Conservation (phyloP, 148 eudicot genomes). For the Amaranthus palmeri region DNA sequence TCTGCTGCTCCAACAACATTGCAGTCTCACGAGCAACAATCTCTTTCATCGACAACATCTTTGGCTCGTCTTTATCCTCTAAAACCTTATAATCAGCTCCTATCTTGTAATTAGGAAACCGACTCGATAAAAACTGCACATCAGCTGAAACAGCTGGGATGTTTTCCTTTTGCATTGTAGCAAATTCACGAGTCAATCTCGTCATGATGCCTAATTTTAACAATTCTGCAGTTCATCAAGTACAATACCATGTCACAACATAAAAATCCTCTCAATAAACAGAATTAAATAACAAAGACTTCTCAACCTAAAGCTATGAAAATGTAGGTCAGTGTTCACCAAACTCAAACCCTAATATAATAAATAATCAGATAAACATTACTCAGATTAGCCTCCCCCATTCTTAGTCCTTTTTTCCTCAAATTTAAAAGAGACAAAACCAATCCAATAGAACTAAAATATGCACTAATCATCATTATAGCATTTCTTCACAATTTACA, state of each 20-base stretch:
- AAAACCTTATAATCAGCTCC: slow-evolving; percentile 79
- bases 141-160: slow-evolving; percentile 45
- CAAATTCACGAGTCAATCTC: slow-evolving; percentile 73
- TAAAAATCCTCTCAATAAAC: slow-evolving; percentile 25
- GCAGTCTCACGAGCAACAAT: slow-evolving; percentile 89
- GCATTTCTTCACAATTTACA: neutral
- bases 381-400: slow-evolving; percentile 7
- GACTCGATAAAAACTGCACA: slow-evolving; percentile 70
- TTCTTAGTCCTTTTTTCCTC: neutral
- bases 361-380: slow-evolving; percentile 16
- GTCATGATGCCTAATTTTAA: slow-evolving; percentile 52
- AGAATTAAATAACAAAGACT: slow-evolving; percentile 23
- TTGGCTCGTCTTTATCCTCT: slow-evolving; percentile 61
- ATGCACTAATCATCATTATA: neutral
- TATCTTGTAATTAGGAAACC: slow-evolving; percentile 84
- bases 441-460: neutral
- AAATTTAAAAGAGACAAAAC: neutral
- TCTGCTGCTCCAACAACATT: slow-evolving; percentile 82
- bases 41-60: slow-evolving; percentile 69
- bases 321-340: slow-evolving; percentile 28
- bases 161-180: slow-evolving; percentile 71
- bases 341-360: slow-evolving; percentile 25
- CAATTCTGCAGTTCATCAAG: slow-evolving; percentile 17
- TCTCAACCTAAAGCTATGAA: slow-evolving; percentile 21
- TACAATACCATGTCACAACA: slow-evolving; percentile 4